phyloP scores from a whole-genome alignment of 345 rosid species.

The Hibiscus tridactylites region DNA sequence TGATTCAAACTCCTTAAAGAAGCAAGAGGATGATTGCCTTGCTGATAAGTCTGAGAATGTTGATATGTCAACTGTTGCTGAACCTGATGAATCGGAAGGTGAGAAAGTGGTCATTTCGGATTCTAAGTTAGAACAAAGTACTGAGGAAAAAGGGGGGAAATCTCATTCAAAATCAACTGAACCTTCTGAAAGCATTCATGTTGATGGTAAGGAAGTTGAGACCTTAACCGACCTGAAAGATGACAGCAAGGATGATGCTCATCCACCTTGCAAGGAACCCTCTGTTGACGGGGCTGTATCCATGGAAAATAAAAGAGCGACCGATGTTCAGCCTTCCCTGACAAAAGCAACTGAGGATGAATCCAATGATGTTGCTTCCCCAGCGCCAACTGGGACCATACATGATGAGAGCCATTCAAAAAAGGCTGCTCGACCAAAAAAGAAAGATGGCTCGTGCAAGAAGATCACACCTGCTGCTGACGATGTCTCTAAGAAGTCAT shows the following conservation, averaged over 20 bases:
- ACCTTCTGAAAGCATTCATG: constrained; percentile 32
- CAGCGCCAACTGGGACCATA: constrained; percentile 32
- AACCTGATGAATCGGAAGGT: constrained; percentile 28
- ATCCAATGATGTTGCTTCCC: constrained; percentile 23
- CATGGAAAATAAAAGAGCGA: constrained; percentile 37
- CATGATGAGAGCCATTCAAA: constrained; percentile 37
- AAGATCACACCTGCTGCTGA: constrained; percentile 34
- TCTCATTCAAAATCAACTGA: constrained; percentile 25
- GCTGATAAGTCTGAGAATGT: constrained; percentile 19
- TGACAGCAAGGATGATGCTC: constrained; percentile 24
- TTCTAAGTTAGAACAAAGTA: constrained; percentile 28
- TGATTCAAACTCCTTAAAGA: constrained; percentile 31
- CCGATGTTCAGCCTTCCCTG: constrained; percentile 28
- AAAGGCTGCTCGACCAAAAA: constrained; percentile 41
- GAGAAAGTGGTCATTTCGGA: constrained; percentile 25
- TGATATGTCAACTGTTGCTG: constrained; percentile 31
- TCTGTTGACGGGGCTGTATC: constrained; percentile 28
- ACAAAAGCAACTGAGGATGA: constrained; percentile 36
- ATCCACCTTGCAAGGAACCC: constrained; percentile 29
- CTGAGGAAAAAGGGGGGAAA: constrained; percentile 32
- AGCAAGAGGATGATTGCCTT: constrained; percentile 26
- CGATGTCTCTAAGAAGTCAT: constrained; percentile 32
- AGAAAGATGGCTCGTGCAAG: constrained; percentile 37
- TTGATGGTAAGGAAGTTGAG: constrained; percentile 36
- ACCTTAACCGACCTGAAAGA: constrained; percentile 23